A percentile compares a stretch with the other conserved stretches of the same genome.
Conservation (phyloP, 1,284 basidiomycete genomes). For the Microbotryum intermedium region DNA sequence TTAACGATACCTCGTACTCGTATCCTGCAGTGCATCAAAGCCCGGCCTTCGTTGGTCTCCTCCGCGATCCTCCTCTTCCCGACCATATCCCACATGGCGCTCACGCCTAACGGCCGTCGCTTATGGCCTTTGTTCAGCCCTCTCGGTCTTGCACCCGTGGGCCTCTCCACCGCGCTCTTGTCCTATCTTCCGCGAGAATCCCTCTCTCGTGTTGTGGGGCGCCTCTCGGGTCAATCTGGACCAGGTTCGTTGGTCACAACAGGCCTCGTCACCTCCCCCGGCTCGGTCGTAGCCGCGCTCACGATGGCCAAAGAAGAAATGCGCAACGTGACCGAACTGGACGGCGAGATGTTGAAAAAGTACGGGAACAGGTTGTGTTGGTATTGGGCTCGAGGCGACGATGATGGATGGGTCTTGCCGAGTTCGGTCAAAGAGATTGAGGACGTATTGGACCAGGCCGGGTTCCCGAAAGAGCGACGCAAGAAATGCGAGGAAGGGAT, state of each 20-base stretch:
- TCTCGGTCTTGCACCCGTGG: slow-evolving; percentile 16
- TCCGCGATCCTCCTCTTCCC: slow-evolving; percentile 24
- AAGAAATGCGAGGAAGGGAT: slow-evolving; percentile 23
- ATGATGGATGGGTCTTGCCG: slow-evolving; percentile 23
- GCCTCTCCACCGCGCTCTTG: slow-evolving; percentile 18
- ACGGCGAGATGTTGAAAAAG: slow-evolving; percentile 4
- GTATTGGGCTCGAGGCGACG: slow-evolving; percentile 18
- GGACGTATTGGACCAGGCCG: slow-evolving; percentile 10
- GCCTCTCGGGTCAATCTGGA: slow-evolving; percentile 15
- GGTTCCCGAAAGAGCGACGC: slow-evolving; percentile 3
- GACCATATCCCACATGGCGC: slow-evolving; percentile 26
- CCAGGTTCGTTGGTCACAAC: slow-evolving; percentile 3
- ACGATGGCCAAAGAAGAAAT: slow-evolving; percentile 25
- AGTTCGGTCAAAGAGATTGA: slow-evolving; percentile 18
- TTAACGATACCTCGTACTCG: no score
- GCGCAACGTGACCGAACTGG: slow-evolving; percentile 9
- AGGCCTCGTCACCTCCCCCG: slow-evolving; percentile 13
- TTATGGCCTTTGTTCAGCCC: slow-evolving; percentile 20
- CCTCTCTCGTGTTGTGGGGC: slow-evolving; percentile 5
- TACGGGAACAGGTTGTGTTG: slow-evolving; percentile 12
- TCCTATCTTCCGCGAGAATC: slow-evolving; percentile 17
- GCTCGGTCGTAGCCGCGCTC: slow-evolving; percentile 21
- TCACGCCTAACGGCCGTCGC: slow-evolving; percentile 20
- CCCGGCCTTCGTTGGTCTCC: slow-evolving; percentile 1
- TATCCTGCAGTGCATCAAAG: neutral